These are phyloP conservation scores for Nannochloris sp. DNA, from an alignment of 139 green algal species.

Conservation along the genomic window DNA sequence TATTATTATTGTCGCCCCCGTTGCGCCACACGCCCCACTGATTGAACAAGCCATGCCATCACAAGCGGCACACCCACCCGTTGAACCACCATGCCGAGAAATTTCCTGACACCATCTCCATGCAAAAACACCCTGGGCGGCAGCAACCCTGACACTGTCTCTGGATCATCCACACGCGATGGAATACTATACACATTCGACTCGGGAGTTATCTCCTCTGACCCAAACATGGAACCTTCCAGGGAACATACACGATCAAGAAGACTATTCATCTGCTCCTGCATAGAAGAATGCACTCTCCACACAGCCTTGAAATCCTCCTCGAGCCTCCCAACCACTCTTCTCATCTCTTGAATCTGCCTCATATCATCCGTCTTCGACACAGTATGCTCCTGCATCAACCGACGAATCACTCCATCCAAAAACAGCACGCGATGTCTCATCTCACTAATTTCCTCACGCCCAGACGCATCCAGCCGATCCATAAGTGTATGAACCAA, in stretches of 20 bases:
- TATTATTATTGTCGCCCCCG: too few relatives aligned
- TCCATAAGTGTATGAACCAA: too few relatives aligned
- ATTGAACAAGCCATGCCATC: too few relatives aligned
- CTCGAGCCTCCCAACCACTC: background rate
- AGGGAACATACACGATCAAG: background rate
- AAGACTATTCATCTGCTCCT: background rate
- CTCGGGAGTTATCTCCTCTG: background rate
- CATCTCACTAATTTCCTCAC: background rate
- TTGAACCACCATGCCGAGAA: too few relatives aligned
- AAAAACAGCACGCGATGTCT: background rate
- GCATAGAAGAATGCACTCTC: background rate
- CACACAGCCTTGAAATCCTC: background rate
- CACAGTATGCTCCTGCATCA: background rate
- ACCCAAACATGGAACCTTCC: background rate
- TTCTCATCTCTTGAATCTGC: background rate
- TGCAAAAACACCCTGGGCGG: too few relatives aligned
- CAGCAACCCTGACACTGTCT: too few relatives aligned
- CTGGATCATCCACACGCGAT: too few relatives aligned
- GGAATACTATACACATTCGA: too few relatives aligned
- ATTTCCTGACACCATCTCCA: too few relatives aligned
- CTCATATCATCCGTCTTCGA: slow-evolving; percentile 3
- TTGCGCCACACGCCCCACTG: too few relatives aligned
- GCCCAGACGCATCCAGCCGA: too few relatives aligned
- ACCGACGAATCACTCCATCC: background rate
- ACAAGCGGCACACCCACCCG: too few relatives aligned